phyloP scores from a whole-genome alignment of 257 asterid species.

The Nicotiana undulata region DNA sequence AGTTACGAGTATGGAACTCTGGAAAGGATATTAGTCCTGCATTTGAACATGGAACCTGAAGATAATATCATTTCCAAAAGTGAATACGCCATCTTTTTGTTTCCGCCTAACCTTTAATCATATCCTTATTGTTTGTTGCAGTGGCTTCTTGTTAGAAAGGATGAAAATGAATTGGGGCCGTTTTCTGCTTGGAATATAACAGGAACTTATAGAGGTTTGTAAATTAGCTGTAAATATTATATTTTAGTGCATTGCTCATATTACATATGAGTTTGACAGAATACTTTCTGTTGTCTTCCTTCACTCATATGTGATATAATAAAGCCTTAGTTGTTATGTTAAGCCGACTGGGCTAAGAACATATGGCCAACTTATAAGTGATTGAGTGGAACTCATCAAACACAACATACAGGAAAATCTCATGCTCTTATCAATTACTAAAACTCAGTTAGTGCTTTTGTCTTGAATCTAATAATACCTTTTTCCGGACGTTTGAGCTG shows the following conservation, averaged over 20 bases:
- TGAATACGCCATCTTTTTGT: neutral
- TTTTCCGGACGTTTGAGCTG: neutral
- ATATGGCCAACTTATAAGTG: neutral
- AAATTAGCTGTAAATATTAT: neutral
- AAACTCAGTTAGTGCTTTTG: neutral
- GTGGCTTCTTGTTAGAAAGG: slow-evolving; percentile 89
- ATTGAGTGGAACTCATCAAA: neutral
- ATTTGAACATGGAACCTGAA: neutral
- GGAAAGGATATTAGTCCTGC: neutral
- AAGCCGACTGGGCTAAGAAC: neutral
- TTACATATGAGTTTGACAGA: neutral
- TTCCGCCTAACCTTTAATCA: neutral
- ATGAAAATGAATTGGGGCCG: slow-evolving; percentile 70
- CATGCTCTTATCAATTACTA: neutral
- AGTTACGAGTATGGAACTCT: neutral
- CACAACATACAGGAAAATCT: neutral
- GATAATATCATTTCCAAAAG: neutral
- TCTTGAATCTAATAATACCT: neutral
- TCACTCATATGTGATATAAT: neutral
- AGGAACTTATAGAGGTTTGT: slow-evolving; percentile 92
- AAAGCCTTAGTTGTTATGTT: neutral
- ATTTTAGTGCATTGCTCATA: neutral
- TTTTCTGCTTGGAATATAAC: slow-evolving; percentile 94
- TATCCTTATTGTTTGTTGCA: slow-evolving; percentile 30
- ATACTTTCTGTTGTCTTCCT: neutral